Base-by-base conservation (phyloP, 208 protist species). In the Wallacemonas sp. region DNA sequence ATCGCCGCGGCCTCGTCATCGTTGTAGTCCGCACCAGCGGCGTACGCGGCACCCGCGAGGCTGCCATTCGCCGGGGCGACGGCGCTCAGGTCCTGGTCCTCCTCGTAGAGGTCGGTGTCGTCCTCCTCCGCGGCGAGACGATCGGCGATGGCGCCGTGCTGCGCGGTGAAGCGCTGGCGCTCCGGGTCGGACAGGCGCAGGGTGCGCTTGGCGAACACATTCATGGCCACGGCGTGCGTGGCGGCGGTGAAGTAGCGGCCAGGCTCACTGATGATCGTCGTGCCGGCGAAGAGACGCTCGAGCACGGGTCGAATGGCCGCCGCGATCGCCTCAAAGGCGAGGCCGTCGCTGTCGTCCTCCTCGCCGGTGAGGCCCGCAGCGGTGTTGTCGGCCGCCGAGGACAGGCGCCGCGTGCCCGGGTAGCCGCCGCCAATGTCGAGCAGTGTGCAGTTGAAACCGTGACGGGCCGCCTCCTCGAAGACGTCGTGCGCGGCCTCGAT, bases 361-460 rank as follows among this genome's bases (percentile, higher is more conserved):
- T 39, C 52, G 3, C 36, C n/a, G n/a, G n/a, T n/a, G n/a, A n/a
- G n/a, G n/a, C 44, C 65, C 1, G 11, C 16, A 2, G 32, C 20
- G 65, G 46, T 48, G 29, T 8, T 28, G 41, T 20, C 20, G 23
- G 44, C 10, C 8, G 14, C 29, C 11, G 44, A 16, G 14, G 45
- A 65, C 12, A 38, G 62, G 25, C 31, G 64, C 18, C 28, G 81
- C 3, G 55, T 76, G 39, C 91, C 87, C 25, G 85, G 85, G 69
- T 88, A 97, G 52, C 92, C 92, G 28, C 92, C 92, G 46, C 92
- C 92, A 62, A 97, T 93, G 62, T 97, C 91, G 5, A 97, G 74
- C 23, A 97, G 12, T 12, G 78, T 83, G 73, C 92, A 84, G 54
- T 89, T 67, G 68, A 92, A 89, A 29, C 90, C 90, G 49, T 76